Base-by-base conservation (phyloP, 2,329 filamentous ascomycete species). In the Kalmusia sp. region DNA sequence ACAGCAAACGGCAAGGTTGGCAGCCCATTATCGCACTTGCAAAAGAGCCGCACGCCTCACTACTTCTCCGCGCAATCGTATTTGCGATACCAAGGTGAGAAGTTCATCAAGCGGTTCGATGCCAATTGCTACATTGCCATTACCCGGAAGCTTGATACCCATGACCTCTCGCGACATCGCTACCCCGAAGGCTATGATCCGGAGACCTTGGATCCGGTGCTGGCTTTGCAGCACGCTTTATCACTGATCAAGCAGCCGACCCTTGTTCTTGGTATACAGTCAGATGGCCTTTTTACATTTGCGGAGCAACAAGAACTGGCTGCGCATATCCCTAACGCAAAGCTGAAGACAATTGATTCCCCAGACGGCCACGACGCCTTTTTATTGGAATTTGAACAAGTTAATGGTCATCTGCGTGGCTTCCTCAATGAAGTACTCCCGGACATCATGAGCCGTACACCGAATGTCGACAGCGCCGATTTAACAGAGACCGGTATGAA, bases 71-170 rank as follows among this genome's bases (percentile, higher is more conserved):
- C 95, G 0, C 95, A 99, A 74, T 97, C 93, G 0, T 99, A 99
- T 76, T 84, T 99, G 37, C 90, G 95, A 17, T 99, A 99, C 76
- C 95, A 99, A 76, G 93, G 92, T 51, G 85, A 89, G 65, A 99
- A 99, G 75, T 99, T 99, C 67, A 95, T 98, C 65, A 92, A 91
- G 74, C 90, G 95, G 8, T 99, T 98, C 74, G 95, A 99, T 75
- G 91, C 92, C 67, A 99, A 99, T 75, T 99, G 95, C 79, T 99
- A 99, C 79, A 98, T 99, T 64, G 93, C 95, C 62, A 97, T 99
- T 76, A 98, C 95, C 4, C 89, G 95, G 67, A 99, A 99, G 76
- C 85, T 99, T 14, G 95, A 99, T 72, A 98, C 95, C 0, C 95
- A 99, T 75, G 95, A 99, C 72, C 87, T 99, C 22, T 96, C 92